A percentile compares a stretch with the other conserved stretches of the same genome.
Conservation (phyloP, 129 eudicot genomes). For the Flaveria linearis region DNA sequence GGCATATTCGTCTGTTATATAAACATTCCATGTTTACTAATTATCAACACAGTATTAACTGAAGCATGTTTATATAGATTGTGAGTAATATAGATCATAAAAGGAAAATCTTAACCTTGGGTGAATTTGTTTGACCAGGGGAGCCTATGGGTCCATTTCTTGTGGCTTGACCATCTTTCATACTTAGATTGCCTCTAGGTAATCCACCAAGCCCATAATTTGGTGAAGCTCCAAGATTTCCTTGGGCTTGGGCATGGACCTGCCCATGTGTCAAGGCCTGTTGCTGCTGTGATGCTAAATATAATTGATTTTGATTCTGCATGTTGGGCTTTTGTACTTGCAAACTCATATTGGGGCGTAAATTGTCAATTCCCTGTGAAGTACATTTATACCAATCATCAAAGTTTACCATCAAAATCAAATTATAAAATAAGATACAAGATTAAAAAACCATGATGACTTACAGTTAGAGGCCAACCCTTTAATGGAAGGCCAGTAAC, state of each 20-base stretch:
- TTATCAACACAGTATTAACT: not conserved
- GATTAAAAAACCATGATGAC: conserved; percentile 31
- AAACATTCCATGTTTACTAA: conserved; percentile 7
- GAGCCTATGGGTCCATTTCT: conserved; percentile 89
- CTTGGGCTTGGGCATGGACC: conserved; percentile 90
- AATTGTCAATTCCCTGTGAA: conserved; percentile 75
- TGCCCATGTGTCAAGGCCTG: conserved; percentile 83
- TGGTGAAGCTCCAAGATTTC: conserved; percentile 61
- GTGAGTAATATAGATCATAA: not conserved
- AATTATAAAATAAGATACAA: conserved; percentile 5
- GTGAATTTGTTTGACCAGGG: conserved; percentile 77
- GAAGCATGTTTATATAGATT: not conserved
- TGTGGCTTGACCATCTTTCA: conserved; percentile 79
- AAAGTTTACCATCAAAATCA: conserved; percentile 2
- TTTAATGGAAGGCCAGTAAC: conserved; percentile 82
- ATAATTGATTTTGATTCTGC: conserved; percentile 77
- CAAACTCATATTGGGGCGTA: conserved; percentile 64
- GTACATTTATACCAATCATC: conserved; percentile 24
- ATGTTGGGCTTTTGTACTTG: conserved; percentile 80
- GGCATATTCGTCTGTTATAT: conserved; percentile 76
- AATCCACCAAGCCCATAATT: conserved; percentile 82
- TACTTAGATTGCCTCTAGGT: conserved; percentile 69
- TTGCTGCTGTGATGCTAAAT: conserved; percentile 85
- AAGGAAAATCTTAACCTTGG: conserved; percentile 55
- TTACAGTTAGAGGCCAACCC: conserved; percentile 99